Base-by-base conservation (phyloP, 495 filamentous ascomycete species). In the Penicillium silybi region DNA sequence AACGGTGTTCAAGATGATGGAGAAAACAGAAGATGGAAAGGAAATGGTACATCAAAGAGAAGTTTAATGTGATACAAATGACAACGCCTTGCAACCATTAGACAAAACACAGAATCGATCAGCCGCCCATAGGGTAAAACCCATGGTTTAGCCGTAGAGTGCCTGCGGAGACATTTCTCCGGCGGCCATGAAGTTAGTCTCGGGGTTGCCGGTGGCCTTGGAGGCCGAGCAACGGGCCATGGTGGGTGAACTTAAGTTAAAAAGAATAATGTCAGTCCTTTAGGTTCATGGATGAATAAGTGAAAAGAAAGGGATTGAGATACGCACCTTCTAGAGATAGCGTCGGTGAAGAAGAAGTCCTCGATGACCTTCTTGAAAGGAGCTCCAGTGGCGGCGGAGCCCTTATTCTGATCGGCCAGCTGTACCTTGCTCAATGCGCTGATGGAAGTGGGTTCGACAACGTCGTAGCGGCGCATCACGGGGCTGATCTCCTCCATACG, bases 321-420 rank as follows among this genome's bases (percentile, higher is more conserved):
- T 17, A 65, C 81, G 64, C 72, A 92, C 90, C 89, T 95, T 77
- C 95, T 85, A 10, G 89, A 93, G 64, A 98, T 97, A 18, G 85
- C 81, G 69, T 98, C 93, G 53, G 93, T 98, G 67, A 98, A 96
- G 74, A 87, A 98, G 71, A 97, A 98, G 69, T 98, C 88, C 58
- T 96, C 82, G 56, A 98, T 88, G 23, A 87, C 83, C 72, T 84
- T 87, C 75, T 81, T 88, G 65, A 98, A 79, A 3, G 86, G 83
- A 62, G 78, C 69, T 2, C 79, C 81, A 11, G 71, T 86, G 4
- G 80, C 47, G 66, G 89, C 85, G 15, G 80, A 64, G 9, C 89
- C 91, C 80, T 90, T 96, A 76, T 98, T 97, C 65, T 93, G 89
- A 61, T 97, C 95, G 43, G 95, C 86, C 52, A 97, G 75, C 70